phyloP scores from a whole-genome alignment of 176 grass and related monocot species.

The Panicum miliaceum region DNA sequence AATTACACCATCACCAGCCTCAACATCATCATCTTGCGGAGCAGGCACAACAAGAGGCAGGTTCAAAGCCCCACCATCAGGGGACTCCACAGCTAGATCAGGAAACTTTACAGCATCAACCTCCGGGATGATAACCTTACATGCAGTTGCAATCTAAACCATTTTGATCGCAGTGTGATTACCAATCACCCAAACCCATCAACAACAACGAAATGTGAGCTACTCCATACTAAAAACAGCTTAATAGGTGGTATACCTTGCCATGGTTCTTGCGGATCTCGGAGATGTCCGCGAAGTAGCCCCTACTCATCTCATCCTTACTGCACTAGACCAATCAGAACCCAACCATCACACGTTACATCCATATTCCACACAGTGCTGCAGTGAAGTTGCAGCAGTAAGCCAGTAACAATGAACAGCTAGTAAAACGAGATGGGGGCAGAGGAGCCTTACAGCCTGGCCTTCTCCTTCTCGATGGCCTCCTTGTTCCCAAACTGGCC shows the following conservation, averaged over 20 bases:
- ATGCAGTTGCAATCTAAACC: constrained; percentile 37
- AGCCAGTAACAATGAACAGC: neutral
- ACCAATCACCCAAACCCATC: neutral
- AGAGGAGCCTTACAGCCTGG: constrained; percentile 71
- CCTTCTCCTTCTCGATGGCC: constrained; percentile 65
- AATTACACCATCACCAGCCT: neutral
- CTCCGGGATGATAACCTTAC: constrained; percentile 48
- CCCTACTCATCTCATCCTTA: constrained; percentile 70
- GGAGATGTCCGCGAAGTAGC: constrained; percentile 76
- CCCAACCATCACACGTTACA: constrained; percentile 18
- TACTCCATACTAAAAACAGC: neutral
- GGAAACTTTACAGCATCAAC: constrained; percentile 66
- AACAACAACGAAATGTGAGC: neutral
- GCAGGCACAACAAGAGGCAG: constrained; percentile 51
- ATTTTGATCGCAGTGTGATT: neutral
- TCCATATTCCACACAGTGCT: neutral
- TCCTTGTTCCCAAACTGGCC: constrained; percentile 54
- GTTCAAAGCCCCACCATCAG: constrained; percentile 41
- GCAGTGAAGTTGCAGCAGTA: neutral
- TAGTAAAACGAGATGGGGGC: neutral
- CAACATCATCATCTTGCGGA: neutral
- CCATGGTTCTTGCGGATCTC: constrained; percentile 73
- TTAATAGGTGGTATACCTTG: constrained; percentile 55
- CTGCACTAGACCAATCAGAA: constrained; percentile 62
- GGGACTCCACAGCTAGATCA: constrained; percentile 56